Conservation (phyloP, 495 filamentous ascomycete species). For the Podospora pseudocomata region DNA sequence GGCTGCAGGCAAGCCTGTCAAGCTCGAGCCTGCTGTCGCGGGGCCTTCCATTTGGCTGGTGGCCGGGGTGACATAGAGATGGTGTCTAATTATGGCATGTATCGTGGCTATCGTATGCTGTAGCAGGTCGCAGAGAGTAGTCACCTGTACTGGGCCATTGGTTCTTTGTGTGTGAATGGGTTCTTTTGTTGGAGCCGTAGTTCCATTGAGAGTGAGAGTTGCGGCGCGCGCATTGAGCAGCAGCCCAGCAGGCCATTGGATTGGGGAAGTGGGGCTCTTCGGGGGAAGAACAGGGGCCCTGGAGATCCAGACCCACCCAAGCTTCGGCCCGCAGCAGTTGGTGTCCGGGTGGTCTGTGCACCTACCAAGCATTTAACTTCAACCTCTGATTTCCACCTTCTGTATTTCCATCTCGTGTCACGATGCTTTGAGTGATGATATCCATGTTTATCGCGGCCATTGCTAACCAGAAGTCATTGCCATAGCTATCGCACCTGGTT, state of each 20-base stretch:
- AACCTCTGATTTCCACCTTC: background rate
- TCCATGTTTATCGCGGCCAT: too few species aligned
- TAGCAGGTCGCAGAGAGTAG: background rate
- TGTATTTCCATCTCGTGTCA: background rate
- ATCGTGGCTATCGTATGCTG: conserved; percentile 1
- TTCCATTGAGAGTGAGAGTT: background rate
- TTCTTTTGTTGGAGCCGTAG: background rate
- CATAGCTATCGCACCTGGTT: too few species aligned
- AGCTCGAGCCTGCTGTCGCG: conserved; percentile 10
- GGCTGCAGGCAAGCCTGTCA: conserved; percentile 17
- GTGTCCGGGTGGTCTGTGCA: background rate
- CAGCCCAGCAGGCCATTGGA: background rate
- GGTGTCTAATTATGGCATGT: background rate
- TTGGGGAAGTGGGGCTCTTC: background rate
- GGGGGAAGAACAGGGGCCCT: background rate
- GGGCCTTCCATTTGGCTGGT: conserved; percentile 18
- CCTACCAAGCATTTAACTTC: background rate
- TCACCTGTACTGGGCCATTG: background rate
- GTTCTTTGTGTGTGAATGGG: background rate
- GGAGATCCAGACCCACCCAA: background rate
- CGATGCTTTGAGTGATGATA: too few species aligned
- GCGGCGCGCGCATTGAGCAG: background rate
- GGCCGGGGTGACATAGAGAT: conserved; percentile 4
- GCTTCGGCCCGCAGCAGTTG: background rate
- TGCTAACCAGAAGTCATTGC: too few species aligned